Evolutionary conservation across 1,139 yeast species (phyloP).

Genomic region (Zygoascus meyerae): DNA sequence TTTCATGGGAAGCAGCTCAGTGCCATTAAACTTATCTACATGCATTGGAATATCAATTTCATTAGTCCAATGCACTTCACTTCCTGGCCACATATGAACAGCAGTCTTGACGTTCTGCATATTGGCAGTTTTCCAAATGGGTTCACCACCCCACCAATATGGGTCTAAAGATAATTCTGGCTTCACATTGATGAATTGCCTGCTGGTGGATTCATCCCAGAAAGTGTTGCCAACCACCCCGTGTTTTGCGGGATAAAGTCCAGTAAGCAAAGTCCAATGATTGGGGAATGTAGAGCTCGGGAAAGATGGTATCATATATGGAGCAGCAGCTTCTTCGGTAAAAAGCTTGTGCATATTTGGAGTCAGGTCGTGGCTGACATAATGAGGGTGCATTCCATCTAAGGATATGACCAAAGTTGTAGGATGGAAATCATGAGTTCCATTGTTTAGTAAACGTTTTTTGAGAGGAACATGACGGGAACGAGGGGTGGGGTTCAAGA

Average conservation of each 20-base stretch:
- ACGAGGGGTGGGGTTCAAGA: constrained; percentile 9
- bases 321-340: constrained; percentile 58
- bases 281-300: constrained; percentile 90
- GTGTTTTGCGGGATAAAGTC: constrained; percentile 74
- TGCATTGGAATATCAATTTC: constrained; percentile 38
- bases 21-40: constrained; percentile 55
- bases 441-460: constrained; percentile 46
- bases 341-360: constrained; percentile 63
- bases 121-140: constrained; percentile 75
- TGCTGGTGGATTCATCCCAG: constrained; percentile 52
- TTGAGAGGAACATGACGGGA: constrained; percentile 5
- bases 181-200: constrained; percentile 60
- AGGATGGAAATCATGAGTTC: constrained; percentile 67
- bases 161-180: constrained; percentile 53
- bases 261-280: constrained; percentile 88
- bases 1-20: constrained; percentile 56
- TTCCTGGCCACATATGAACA: constrained; percentile 97
- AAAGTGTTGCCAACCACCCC: constrained; percentile 86
- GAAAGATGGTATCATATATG: constrained; percentile 80
- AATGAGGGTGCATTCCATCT: constrained; percentile 91
- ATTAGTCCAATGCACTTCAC: constrained; percentile 54
- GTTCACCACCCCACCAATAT: constrained; percentile 87
- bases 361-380: constrained; percentile 59
- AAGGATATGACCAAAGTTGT: constrained; percentile 73
- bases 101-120: constrained; percentile 62